Evolutionary conservation across 306 rosid species (phyloP), one percentile per base, ranked within the genome.

Genomic region (Hippophae rhamnoides): DNA sequence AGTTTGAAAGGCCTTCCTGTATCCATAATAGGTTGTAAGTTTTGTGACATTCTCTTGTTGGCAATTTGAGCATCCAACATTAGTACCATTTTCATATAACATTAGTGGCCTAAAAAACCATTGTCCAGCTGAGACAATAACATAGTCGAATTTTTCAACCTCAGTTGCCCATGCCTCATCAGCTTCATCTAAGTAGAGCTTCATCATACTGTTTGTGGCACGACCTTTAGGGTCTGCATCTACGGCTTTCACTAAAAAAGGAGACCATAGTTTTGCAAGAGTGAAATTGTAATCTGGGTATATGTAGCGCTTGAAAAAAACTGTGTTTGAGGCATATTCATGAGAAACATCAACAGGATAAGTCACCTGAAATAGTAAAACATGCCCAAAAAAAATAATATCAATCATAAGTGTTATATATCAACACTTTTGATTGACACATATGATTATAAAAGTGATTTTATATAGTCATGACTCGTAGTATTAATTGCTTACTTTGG

Each of bases 91-190:
- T 62, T 88, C 90, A 18, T 84, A 68, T 69, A 65, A 69, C 41
- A 84, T 40, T 8, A 74, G 52, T 0, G 90, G 89, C 27, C 94
- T 70, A 18, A 88, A 88, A 76, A 93, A 93, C 99, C 99, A 93
- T 9, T 88, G 96, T 13, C 97, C 99, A 5, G 84, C 85, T 47
- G 97, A 88, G 76, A 93, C 63, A 9, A 93, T 70, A 12, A 93
- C 86, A 12, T 80, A 84, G 71, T 93, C 94, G 3, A 82, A 93
- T 38, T 54, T 49, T 43, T 69, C 79, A 3, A 93, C 68, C n/a
- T 78, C 52, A 2, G 69, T 55, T 0, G 72, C 51, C 99, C 97
- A 93, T 2, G 72, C 72, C 52, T 78, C 65, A 43, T 84, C 95
- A 1, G 74, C 82, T 60, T 82, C 82, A 47, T 93, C 97, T 23